Evolutionary conservation across 2,329 filamentous ascomycete genomes (phyloP).

Genomic region (Botryosphaeria dothidea): DNA sequence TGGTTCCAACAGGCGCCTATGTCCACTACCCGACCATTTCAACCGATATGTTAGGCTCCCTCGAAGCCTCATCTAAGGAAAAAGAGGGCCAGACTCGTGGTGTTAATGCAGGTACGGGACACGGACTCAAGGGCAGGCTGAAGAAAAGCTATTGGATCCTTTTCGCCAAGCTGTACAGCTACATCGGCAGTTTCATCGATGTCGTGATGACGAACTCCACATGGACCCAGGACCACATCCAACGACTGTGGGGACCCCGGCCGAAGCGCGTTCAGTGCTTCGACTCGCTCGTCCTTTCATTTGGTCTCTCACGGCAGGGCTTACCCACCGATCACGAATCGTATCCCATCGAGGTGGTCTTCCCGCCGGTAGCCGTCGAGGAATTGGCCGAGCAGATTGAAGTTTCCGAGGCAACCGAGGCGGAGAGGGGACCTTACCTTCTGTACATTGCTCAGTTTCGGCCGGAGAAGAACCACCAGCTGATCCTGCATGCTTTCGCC

Average conservation of each 20-base stretch:
- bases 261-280: constrained; percentile 5
- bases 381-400: constrained; percentile 76
- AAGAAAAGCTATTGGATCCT: constrained; percentile 86
- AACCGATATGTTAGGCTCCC: constrained; percentile 90
- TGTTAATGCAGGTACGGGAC: constrained; percentile 80
- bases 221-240: constrained; percentile 84
- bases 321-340: constrained; percentile 8
- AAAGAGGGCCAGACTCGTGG: constrained; percentile 39
- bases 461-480: constrained; percentile 92
- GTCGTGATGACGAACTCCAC: constrained; percentile 97
- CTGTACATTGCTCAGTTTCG: constrained; percentile 97
- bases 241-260: constrained; percentile 23
- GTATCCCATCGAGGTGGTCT: constrained; percentile 68
- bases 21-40: constrained; percentile 98
- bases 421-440: constrained; percentile 68
- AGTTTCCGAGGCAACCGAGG: constrained; percentile 69
- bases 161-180: constrained; percentile 81
- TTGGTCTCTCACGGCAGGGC: constrained; percentile 5
- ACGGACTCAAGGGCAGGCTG: constrained; percentile 65
- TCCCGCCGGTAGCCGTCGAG: constrained; percentile 87
- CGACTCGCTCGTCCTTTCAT: constrained; percentile 18
- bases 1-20: constrained; percentile 84
- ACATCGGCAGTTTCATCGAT: constrained; percentile 80
- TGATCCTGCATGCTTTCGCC: constrained; percentile 83
- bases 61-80: constrained; percentile 57